phyloP scores from a whole-genome alignment of 352 stramenopile species.

The Globisporangium okanoganense region DNA sequence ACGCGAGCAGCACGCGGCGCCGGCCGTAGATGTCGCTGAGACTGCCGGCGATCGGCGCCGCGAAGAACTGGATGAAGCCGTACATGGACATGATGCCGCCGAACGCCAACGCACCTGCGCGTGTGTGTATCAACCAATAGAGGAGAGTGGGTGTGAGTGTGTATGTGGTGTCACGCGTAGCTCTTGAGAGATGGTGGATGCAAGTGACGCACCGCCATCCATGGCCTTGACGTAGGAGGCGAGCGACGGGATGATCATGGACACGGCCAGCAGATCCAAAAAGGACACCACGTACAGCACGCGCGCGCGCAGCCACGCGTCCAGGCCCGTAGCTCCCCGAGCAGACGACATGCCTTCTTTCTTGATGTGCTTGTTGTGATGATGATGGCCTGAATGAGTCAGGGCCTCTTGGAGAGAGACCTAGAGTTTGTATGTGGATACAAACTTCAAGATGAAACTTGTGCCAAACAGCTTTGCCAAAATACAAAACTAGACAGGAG shows the following conservation, averaged over 20 bases:
- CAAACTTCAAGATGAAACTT: neutral
- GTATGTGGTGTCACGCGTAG: too few species aligned
- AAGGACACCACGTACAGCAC: slow-evolving; percentile 80
- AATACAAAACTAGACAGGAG: neutral
- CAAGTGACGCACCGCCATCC: slow-evolving; percentile 43
- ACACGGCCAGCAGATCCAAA: slow-evolving; percentile 78
- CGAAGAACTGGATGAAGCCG: slow-evolving; percentile 83
- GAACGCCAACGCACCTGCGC: slow-evolving; percentile 53
- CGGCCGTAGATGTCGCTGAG: slow-evolving; percentile 74
- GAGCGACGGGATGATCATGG: slow-evolving; percentile 83
- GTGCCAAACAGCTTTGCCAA: neutral
- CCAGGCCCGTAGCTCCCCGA: too few species aligned
- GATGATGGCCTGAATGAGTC: neutral
- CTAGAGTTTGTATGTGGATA: neutral
- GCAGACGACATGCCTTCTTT: neutral
- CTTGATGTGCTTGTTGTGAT: neutral
- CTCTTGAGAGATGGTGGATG: neutral
- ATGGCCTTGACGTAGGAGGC: slow-evolving; percentile 75
- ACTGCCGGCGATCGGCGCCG: slow-evolving; percentile 63
- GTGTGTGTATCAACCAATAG: too few species aligned
- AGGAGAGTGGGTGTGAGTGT: too few species aligned
- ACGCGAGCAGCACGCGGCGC: slow-evolving; percentile 47
- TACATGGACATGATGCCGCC: slow-evolving; percentile 83
- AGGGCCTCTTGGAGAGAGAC: neutral
- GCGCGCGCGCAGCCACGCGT: slow-evolving; percentile 27